Conservation (phyloP, 2,329 filamentous ascomycete species). For the Parasarocladium wereldwijsianum region DNA sequence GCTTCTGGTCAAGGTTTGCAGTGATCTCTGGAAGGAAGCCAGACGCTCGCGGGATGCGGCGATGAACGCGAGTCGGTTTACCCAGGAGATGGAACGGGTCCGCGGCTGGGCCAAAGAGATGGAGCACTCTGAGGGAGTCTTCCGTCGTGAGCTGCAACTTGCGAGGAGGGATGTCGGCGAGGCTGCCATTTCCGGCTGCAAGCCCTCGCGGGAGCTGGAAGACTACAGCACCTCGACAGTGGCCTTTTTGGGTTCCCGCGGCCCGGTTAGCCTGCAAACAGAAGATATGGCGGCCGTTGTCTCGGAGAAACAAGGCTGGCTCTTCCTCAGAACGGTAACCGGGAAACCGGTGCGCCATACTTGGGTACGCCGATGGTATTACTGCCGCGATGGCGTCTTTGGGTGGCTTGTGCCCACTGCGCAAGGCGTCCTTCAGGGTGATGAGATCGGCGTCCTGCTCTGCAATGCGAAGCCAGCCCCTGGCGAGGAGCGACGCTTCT, state of each 20-base stretch:
- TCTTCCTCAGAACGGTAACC: constrained; percentile 67
- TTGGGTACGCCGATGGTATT: constrained; percentile 91
- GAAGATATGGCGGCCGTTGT: constrained; percentile 33
- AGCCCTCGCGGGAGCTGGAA: constrained; percentile 83
- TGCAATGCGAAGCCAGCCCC: constrained; percentile 87
- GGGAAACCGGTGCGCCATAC: constrained; percentile 82
- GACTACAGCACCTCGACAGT: constrained; percentile 86
- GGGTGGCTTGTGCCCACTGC: constrained; percentile 79
- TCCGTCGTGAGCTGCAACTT: constrained; percentile 65
- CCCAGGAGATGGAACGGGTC: constrained; percentile 76
- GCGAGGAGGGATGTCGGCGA: constrained; percentile 76
- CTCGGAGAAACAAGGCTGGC: constrained; percentile 85
- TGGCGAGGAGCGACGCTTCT: constrained; percentile 86
- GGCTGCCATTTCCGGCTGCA: constrained; percentile 50
- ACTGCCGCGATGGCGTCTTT: constrained; percentile 89
- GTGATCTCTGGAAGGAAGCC: constrained; percentile 81
- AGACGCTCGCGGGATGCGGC: constrained; percentile 54
- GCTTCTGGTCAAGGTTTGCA: constrained; percentile 69
- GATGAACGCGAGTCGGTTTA: constrained; percentile 50
- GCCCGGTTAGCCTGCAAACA: constrained; percentile 49
- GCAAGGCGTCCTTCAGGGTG: constrained; percentile 84
- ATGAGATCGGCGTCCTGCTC: constrained; percentile 87
- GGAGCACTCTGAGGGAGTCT: constrained; percentile 73
- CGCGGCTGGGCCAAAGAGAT: constrained; percentile 89
- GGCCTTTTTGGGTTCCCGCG: constrained; percentile 62